phyloP scores from a whole-genome alignment of 2,329 filamentous ascomycete species.

The Ascochyta viciae-villosae region DNA sequence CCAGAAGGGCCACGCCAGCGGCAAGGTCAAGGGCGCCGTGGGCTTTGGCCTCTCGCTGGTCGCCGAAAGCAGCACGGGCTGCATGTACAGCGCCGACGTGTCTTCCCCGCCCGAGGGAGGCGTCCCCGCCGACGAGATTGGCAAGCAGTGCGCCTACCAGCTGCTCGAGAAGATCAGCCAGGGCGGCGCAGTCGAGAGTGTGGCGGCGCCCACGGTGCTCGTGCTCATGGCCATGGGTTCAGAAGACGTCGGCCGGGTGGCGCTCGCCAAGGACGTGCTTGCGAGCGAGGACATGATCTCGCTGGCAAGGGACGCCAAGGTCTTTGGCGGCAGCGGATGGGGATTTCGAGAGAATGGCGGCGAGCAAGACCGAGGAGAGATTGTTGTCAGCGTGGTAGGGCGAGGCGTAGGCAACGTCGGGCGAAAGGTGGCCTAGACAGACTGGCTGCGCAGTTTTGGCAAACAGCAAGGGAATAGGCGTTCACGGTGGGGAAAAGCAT shows the following conservation, averaged over 20 bases:
- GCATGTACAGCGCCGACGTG: slow-evolving; percentile 87
- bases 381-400: slow-evolving; percentile 91
- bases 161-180: slow-evolving; percentile 81
- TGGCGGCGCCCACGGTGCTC: slow-evolving; percentile 76
- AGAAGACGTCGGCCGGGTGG: slow-evolving; percentile 89
- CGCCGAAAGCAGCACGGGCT: slow-evolving; percentile 87
- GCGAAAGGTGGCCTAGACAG: slow-evolving; percentile 74
- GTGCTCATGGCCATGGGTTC: slow-evolving; percentile 97
- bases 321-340: slow-evolving; percentile 92
- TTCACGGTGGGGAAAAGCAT: slow-evolving; percentile 14
- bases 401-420: slow-evolving; percentile 94
- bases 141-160: slow-evolving; percentile 86
- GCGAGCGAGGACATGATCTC: slow-evolving; percentile 81
- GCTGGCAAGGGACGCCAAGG: slow-evolving; percentile 81
- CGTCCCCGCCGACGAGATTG: slow-evolving; percentile 86
- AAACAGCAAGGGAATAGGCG: neutral
- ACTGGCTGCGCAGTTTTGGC: neutral
- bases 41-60: slow-evolving; percentile 92
- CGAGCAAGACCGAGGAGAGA: slow-evolving; percentile 66
- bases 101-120: slow-evolving; percentile 77
- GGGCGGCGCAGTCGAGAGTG: slow-evolving; percentile 80
- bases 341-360: slow-evolving; percentile 69
- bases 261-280: slow-evolving; percentile 80
- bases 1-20: slow-evolving; percentile 68
- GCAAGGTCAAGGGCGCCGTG: slow-evolving; percentile 71